Conservation (phyloP, 371 early-diverging fungal species). For the Rhizopus delemar region DNA sequence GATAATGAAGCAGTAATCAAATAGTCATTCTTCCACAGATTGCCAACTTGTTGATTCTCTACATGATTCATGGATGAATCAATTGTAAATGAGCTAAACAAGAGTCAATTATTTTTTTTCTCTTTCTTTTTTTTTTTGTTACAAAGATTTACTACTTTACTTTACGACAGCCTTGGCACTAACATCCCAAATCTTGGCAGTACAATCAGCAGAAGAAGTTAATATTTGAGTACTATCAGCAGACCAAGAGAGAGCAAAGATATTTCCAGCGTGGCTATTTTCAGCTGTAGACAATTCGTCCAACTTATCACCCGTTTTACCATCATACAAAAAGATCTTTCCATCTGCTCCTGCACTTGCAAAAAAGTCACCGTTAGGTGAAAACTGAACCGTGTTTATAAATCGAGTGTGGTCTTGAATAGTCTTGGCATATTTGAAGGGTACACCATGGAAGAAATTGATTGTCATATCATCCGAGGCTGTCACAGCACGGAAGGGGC, state of each 20-base stretch:
- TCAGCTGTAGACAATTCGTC: constrained; percentile 59
- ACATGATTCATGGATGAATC: constrained; percentile 31
- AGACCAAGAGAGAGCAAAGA: constrained; percentile 88
- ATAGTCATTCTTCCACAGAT: constrained; percentile 80
- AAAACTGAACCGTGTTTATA: constrained; percentile 85
- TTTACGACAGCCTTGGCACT: constrained; percentile 65
- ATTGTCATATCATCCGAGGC: constrained; percentile 90
- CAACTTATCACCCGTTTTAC: constrained; percentile 82
- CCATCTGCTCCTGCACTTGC: constrained; percentile 87
- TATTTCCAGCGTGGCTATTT: constrained; percentile 76
- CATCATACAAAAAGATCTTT: constrained; percentile 92
- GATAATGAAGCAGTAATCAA: constrained; percentile 78
- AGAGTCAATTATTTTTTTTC: neutral
- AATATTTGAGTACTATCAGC: constrained; percentile 77
- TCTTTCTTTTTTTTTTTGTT: neutral
- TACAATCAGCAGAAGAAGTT: constrained; percentile 85
- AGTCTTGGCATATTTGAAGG: constrained; percentile 78
- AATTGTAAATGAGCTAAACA: constrained; percentile 54
- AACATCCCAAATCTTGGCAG: constrained; percentile 93
- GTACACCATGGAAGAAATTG: constrained; percentile 89
- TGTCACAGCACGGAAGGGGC: constrained; percentile 94
- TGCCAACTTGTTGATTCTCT: constrained; percentile 93
- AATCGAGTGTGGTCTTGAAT: constrained; percentile 85
- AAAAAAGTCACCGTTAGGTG: constrained; percentile 84
- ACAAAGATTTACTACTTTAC: constrained; percentile 41